phyloP scores from a whole-genome alignment of 345 rosid genomes.

The Combretum micranthum region DNA sequence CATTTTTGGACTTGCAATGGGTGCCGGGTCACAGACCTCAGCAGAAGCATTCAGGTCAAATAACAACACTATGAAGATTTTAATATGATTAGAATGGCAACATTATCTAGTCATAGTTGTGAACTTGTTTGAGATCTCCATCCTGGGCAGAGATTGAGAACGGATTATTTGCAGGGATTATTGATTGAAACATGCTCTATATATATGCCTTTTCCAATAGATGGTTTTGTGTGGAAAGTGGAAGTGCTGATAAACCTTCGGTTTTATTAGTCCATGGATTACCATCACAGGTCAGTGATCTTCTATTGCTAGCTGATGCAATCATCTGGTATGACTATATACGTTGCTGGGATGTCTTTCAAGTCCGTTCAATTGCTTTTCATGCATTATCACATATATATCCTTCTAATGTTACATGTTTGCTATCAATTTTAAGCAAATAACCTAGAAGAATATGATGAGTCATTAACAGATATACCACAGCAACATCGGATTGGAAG shows the following conservation, averaged over 20 bases:
- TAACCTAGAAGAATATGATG: too few relatives aligned
- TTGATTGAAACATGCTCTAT: slow-evolving; percentile 48
- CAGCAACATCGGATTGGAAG: too few relatives aligned
- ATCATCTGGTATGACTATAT: background rate
- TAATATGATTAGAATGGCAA: background rate
- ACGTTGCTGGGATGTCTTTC: too few relatives aligned
- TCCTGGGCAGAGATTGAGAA: slow-evolving; percentile 33
- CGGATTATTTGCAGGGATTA: slow-evolving; percentile 44
- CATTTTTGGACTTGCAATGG: slow-evolving; percentile 81
- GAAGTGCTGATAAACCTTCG: slow-evolving; percentile 46
- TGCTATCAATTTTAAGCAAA: too few relatives aligned
- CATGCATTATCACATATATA: too few relatives aligned
- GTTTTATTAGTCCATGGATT: slow-evolving; percentile 81
- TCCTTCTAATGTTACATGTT: too few relatives aligned
- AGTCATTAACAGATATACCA: too few relatives aligned
- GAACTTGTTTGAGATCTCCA: slow-evolving; percentile 10
- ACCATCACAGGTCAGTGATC: slow-evolving; percentile 70
- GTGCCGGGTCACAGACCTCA: slow-evolving; percentile 69
- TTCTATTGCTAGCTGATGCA: background rate
- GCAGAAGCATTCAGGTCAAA: slow-evolving; percentile 65
- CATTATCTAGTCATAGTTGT: slow-evolving; percentile 2
- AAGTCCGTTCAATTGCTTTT: too few relatives aligned
- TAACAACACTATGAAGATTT: background rate
- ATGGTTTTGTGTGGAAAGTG: slow-evolving; percentile 90
- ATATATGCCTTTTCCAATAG: slow-evolving; percentile 56